These are phyloP conservation scores for Fraxinus americana DNA, from an alignment of 257 asterid species.

Conservation along the genomic window DNA sequence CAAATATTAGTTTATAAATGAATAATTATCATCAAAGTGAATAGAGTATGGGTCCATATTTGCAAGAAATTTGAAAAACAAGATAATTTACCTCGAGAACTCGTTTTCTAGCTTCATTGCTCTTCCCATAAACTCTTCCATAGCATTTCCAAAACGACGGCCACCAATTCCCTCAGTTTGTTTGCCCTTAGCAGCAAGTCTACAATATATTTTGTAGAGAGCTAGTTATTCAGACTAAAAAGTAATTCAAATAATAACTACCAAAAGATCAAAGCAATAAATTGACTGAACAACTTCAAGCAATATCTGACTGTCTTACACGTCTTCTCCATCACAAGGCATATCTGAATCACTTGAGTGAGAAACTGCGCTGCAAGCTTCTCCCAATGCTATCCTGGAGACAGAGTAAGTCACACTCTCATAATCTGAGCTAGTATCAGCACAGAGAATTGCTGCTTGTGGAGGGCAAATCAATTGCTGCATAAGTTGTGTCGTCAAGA, in stretches of 20 bases:
- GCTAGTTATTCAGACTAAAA: background rate
- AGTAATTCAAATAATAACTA: background rate
- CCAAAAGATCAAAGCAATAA: constrained; percentile 8
- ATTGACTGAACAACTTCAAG: constrained; percentile 17
- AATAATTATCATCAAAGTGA: background rate
- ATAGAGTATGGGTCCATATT: constrained; percentile 1
- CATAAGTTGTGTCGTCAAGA: constrained; percentile 76
- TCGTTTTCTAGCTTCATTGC: constrained; percentile 61
- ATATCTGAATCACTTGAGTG: constrained; percentile 32
- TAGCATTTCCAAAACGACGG: constrained; percentile 35
- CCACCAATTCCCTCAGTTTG: constrained; percentile 38
- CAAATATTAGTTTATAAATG: background rate
- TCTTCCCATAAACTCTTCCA: constrained; percentile 52
- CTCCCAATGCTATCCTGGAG: constrained; percentile 69
- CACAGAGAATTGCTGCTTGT: constrained; percentile 54
- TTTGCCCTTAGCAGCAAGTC: constrained; percentile 38
- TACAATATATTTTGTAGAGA: constrained; percentile 30
- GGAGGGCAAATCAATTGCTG: constrained; percentile 76
- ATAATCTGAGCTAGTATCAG: constrained; percentile 47
- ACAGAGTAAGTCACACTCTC: constrained; percentile 55
- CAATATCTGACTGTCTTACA: constrained; percentile 45
- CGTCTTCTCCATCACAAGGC: constrained; percentile 33
- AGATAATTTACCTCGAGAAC: constrained; percentile 57
- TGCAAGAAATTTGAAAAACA: background rate
- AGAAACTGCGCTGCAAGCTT: constrained; percentile 62